These are phyloP conservation scores for Aplosporella prunicola DNA, from an alignment of 2,329 filamentous ascomycete genomes.

Conservation along the genomic window DNA sequence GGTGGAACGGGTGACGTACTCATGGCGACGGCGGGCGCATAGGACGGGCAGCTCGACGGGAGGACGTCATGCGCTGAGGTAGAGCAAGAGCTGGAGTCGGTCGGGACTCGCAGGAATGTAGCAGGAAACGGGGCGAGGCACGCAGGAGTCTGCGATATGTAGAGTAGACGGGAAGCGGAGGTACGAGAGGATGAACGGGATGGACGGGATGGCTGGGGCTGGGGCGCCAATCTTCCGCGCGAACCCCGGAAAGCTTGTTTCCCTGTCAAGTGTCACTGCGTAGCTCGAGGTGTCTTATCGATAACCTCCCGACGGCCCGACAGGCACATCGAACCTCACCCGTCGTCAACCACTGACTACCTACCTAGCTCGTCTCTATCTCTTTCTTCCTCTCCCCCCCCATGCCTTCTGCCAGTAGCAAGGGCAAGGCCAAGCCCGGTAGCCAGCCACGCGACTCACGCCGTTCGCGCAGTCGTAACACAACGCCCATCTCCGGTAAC, in stretches of 20 bases:
- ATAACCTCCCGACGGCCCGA: too few relatives aligned
- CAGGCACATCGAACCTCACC: too few relatives aligned
- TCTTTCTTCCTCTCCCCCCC: too few relatives aligned
- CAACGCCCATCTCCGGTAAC: slow-evolving; percentile 55
- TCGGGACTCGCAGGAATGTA: background rate
- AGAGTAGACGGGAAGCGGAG: background rate
- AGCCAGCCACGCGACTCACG: slow-evolving; percentile 34
- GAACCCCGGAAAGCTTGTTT: too few relatives aligned
- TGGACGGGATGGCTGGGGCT: slow-evolving; percentile 2
- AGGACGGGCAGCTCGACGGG: slow-evolving; percentile 7
- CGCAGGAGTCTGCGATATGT: background rate
- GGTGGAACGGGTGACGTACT: slow-evolving; percentile 26
- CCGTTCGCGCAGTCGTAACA: slow-evolving; percentile 63
- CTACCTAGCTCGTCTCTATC: too few relatives aligned
- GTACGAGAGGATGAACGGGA: slow-evolving; percentile 4
- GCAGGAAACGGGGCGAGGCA: background rate
- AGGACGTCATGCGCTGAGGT: slow-evolving; percentile 1
- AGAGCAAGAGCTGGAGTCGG: too few relatives aligned
- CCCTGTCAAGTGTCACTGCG: too few relatives aligned
- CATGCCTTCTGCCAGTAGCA: slow-evolving; percentile 31
- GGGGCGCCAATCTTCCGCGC: too few relatives aligned
- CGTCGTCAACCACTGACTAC: too few relatives aligned
- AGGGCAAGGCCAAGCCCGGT: slow-evolving; percentile 44
- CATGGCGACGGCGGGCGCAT: slow-evolving; percentile 23
- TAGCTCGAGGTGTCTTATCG: too few relatives aligned